Evolutionary conservation across 2,329 filamentous ascomycete species (phyloP).

Genomic region (Paraconiothyrium brasiliense): DNA sequence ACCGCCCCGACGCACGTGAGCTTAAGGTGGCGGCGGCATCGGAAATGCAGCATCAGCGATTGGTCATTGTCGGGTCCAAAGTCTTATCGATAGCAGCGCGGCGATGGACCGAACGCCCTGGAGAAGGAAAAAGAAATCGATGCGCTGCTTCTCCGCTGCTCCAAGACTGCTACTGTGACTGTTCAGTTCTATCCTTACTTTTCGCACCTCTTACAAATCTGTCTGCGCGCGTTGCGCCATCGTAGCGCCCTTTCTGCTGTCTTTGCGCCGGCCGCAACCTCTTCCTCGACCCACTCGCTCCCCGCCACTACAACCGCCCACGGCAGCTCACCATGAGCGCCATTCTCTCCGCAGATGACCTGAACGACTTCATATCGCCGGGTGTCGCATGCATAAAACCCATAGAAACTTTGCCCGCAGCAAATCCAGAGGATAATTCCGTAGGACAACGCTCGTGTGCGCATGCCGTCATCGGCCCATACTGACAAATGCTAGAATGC

Average conservation of each 20-base stretch:
- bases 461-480: constrained; percentile 25
- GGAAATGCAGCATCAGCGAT: constrained; percentile 32
- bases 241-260: constrained; percentile 11
- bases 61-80: constrained; percentile 14
- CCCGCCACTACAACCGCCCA: constrained; percentile 23
- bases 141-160: constrained; percentile 16
- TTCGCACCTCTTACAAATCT: background rate
- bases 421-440: constrained; percentile 57
- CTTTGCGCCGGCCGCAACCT: constrained; percentile 19
- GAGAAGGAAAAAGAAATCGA: constrained; percentile 22
- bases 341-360: constrained; percentile 93
- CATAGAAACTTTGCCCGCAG: constrained; percentile 82
- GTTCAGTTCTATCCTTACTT: constrained; percentile 27
- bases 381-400: constrained; percentile 99
- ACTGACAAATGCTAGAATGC: constrained; percentile 57
- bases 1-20: constrained; percentile 26
- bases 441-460: constrained; percentile 44
- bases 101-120: constrained; percentile 14
- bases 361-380: constrained; percentile 99
- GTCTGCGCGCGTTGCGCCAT: background rate
- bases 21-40: constrained; percentile 26
- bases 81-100: constrained; percentile 44
- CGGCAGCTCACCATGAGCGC: constrained; percentile 76
- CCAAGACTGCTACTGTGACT: constrained; percentile 26
- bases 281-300: constrained; percentile 14